Evolutionary conservation across 257 asterid species (phyloP).

Genomic region (Ilex asprella): DNA sequence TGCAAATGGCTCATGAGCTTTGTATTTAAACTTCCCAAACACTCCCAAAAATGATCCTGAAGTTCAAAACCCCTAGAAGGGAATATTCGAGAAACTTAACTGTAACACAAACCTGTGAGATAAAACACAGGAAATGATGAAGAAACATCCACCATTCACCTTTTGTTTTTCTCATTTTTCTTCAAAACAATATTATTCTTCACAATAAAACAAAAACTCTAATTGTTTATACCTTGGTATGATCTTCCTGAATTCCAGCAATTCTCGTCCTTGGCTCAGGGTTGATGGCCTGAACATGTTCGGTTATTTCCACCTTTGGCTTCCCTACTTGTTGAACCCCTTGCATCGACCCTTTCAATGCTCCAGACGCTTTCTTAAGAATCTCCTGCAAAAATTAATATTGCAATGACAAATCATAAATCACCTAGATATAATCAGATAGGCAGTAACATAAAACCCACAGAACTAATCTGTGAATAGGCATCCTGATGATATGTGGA

Average conservation of each 20-base stretch:
- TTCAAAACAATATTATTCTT: constrained; percentile 7
- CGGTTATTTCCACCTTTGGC: constrained; percentile 29
- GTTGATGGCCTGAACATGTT: constrained; percentile 21
- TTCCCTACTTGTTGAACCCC: constrained; percentile 34
- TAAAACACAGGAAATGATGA: too few species aligned
- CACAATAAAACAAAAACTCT: not conserved
- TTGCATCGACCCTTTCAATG: constrained; percentile 29
- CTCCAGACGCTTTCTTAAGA: constrained; percentile 59
- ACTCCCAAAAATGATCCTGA: too few species aligned
- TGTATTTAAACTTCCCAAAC: too few species aligned
- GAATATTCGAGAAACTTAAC: too few species aligned
- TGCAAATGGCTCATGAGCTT: too few species aligned
- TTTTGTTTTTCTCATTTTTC: constrained; percentile 2
- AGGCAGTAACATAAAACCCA: constrained; percentile 4
- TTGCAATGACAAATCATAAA: constrained; percentile 13
- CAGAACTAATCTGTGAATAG: constrained; percentile 14
- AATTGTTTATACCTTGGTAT: constrained; percentile 32
- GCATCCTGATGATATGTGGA: constrained; percentile 9
- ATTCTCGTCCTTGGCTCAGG: constrained; percentile 34
- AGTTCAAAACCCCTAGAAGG: too few species aligned
- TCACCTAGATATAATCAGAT: constrained; percentile 7
- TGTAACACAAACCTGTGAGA: too few species aligned
- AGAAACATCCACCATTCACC: not conserved
- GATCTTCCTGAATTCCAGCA: constrained; percentile 38
- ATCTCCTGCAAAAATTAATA: constrained; percentile 42